phyloP scores from a whole-genome alignment of 2,329 filamentous ascomycete species.

The Aspergillus sp. region DNA sequence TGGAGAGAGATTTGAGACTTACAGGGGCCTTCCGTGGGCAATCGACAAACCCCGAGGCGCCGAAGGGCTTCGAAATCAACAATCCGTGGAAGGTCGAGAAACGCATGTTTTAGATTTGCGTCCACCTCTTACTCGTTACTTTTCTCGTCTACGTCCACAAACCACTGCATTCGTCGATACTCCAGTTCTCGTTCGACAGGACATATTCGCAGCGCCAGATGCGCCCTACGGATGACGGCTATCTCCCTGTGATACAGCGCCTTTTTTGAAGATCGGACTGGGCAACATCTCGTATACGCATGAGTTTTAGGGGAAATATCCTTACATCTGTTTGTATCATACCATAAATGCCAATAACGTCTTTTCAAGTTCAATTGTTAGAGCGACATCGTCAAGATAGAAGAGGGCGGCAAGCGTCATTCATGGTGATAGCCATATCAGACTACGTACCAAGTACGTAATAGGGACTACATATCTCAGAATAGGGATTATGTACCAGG shows the following conservation, averaged over 20 bases:
- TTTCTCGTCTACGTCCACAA: slow-evolving; percentile 13
- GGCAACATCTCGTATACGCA: slow-evolving; percentile 6
- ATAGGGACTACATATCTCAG: no score
- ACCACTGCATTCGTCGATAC: slow-evolving; percentile 7
- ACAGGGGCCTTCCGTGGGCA: slow-evolving; percentile 63
- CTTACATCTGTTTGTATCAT: slow-evolving; percentile 24
- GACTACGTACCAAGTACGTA: not conserved
- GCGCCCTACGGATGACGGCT: not conserved
- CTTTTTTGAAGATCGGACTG: not conserved
- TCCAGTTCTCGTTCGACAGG: not conserved
- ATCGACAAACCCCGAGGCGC: slow-evolving; percentile 58
- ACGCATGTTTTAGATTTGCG: slow-evolving; percentile 36
- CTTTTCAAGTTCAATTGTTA: not conserved
- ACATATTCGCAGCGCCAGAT: not conserved
- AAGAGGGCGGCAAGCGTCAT: not conserved
- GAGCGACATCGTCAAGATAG: not conserved
- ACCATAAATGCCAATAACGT: slow-evolving; percentile 9
- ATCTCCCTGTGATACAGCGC: not conserved
- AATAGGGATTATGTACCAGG: no score
- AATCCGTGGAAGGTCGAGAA: slow-evolving; percentile 65
- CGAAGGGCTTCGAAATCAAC: slow-evolving; percentile 64
- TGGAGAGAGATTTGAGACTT: slow-evolving; percentile 64
- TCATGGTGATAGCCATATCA: not conserved
- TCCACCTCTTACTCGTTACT: slow-evolving; percentile 17
- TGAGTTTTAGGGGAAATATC: slow-evolving; percentile 20